Conservation (phyloP, 192 early-diverging fungal genomes). For the Podochytrium sp. region DNA sequence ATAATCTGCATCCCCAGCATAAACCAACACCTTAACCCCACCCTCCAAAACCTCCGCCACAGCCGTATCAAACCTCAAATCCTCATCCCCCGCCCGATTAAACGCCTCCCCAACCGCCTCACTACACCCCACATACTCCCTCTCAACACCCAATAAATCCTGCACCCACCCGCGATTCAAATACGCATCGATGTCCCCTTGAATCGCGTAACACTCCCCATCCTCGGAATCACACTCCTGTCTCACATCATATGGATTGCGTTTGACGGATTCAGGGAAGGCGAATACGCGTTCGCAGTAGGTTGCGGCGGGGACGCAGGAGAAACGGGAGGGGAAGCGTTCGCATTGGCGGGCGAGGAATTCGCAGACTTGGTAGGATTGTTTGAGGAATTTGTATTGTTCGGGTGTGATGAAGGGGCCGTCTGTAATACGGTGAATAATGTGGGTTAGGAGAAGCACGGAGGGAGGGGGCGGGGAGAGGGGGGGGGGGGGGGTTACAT, state of each 20-base stretch:
- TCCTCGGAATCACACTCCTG: slow-evolving; percentile 42
- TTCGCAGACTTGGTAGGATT: slow-evolving; percentile 17
- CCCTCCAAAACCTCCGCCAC: slow-evolving; percentile 39
- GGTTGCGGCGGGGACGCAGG: slow-evolving; percentile 74
- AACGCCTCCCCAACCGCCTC: slow-evolving; percentile 47
- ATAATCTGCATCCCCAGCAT: slow-evolving; percentile 57
- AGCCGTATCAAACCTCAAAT: slow-evolving; percentile 42
- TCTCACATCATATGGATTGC: slow-evolving; percentile 88
- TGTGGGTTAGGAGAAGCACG: too few relatives aligned
- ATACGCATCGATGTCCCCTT: slow-evolving; percentile 47
- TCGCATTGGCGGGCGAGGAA: slow-evolving; percentile 12
- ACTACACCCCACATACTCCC: slow-evolving; percentile 56
- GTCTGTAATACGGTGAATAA: slow-evolving; percentile 8
- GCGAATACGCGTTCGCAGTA: slow-evolving; percentile 83
- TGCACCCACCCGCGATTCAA: slow-evolving; percentile 55
- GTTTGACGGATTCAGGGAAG: slow-evolving; percentile 66
- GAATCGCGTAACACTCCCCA: slow-evolving; percentile 71
- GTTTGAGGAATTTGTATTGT: slow-evolving; percentile 1
- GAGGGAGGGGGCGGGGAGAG: too few relatives aligned
- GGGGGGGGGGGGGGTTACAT: not conserved
- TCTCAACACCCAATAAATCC: slow-evolving; percentile 55
- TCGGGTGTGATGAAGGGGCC: slow-evolving; percentile 40
- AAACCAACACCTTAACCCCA: slow-evolving; percentile 48
- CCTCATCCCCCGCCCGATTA: slow-evolving; percentile 51
- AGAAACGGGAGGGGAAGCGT: slow-evolving; percentile 47